Conservation (phyloP, 805 yeast genomes). For the Hanseniaspora lachancei region DNA sequence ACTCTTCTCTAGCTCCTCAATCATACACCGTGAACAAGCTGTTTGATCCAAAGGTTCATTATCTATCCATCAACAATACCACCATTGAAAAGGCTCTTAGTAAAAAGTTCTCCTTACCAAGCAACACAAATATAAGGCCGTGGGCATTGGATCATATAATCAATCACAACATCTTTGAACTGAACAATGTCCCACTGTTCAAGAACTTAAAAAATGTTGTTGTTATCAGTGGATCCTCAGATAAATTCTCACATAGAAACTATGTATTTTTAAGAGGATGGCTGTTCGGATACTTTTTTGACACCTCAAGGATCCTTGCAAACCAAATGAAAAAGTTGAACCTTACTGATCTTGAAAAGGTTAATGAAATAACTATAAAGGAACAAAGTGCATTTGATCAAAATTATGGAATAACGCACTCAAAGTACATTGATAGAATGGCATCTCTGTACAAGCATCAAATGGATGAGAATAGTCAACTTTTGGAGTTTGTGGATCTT, state of each 20-base stretch:
- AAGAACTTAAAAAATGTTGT: background rate
- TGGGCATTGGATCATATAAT: background rate
- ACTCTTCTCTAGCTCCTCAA: background rate
- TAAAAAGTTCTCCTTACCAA: background rate
- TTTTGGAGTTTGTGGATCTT: background rate
- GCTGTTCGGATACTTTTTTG: background rate
- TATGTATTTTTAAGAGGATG: background rate
- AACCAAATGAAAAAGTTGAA: background rate
- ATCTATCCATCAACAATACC: background rate
- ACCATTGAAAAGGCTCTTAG: background rate
- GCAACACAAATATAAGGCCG: background rate
- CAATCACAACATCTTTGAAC: background rate
- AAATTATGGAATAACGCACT: background rate
- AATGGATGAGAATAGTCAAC: background rate
- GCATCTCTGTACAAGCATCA: background rate
- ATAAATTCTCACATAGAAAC: background rate
- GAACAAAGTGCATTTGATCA: background rate
- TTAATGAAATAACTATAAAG: background rate
- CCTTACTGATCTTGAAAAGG: background rate
- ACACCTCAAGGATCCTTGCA: background rate
- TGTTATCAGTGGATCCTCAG: background rate
- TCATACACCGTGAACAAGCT: background rate
- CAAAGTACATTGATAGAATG: background rate
- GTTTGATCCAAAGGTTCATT: background rate
- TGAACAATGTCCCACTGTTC: background rate